phyloP scores from a whole-genome alignment of 139 green algal species.

The Haematococcus lacustris region DNA sequence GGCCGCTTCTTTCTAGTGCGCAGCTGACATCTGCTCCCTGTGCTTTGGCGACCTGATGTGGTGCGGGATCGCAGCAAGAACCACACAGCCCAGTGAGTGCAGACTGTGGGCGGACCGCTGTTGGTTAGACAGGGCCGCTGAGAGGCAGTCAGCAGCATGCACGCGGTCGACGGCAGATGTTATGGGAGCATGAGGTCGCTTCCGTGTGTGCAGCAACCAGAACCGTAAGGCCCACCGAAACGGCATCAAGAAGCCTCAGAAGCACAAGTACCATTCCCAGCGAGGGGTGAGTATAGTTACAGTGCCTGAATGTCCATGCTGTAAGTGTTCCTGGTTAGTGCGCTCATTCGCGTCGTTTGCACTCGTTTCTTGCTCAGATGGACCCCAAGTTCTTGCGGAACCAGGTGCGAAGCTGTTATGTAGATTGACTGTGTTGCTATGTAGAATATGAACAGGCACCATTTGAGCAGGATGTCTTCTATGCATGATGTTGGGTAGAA shows the following conservation, averaged over 20 bases:
- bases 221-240: slow-evolving; percentile 84
- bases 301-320: too few species aligned
- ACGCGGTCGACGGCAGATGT: not conserved
- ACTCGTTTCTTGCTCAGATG: slow-evolving; percentile 48
- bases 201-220: slow-evolving; percentile 62
- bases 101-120: not conserved
- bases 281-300: slow-evolving; percentile 71
- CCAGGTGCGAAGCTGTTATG: slow-evolving; percentile 49
- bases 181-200: not conserved
- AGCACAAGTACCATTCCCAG: slow-evolving; percentile 58
- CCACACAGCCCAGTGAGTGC: slow-evolving; percentile 70
- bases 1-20: not conserved
- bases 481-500: too few species aligned
- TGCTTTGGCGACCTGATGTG: too few species aligned
- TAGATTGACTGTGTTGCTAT: not conserved
- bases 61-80: slow-evolving; percentile 68
- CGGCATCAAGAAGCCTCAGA: slow-evolving; percentile 91
- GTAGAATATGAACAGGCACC: too few species aligned
- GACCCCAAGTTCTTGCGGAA: slow-evolving; percentile 93
- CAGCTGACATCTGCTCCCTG: not conserved
- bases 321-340: too few species aligned
- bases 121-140: not conserved
- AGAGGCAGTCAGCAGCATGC: not conserved
- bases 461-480: too few species aligned
- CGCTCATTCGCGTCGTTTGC: too few species aligned